phyloP scores from a whole-genome alignment of 1,284 basidiomycete species.

The Lignosus rhinocerotis region DNA sequence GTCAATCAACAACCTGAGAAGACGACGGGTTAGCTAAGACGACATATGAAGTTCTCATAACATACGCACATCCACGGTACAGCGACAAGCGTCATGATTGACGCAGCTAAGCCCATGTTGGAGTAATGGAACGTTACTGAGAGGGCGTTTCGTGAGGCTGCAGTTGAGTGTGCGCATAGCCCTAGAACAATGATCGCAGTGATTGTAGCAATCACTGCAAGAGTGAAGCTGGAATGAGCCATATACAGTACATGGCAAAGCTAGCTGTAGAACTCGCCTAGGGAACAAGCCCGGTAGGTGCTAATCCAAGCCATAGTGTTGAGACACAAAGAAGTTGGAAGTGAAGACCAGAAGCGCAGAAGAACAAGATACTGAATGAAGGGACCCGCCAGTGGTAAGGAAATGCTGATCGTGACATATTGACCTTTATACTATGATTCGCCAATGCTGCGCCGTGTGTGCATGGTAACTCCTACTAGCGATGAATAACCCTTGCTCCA shows the following conservation, averaged over 20 bases:
- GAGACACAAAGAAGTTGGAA: not conserved
- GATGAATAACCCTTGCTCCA: no score
- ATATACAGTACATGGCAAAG: no score
- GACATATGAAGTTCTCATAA: not conserved
- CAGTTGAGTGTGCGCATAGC: not conserved
- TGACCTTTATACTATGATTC: no score
- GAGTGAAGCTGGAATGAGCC: not conserved
- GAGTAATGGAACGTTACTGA: slow-evolving; percentile 3
- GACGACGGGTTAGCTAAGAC: not conserved
- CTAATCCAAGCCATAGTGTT: not conserved
- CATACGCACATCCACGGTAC: slow-evolving; percentile 7
- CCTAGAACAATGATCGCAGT: not conserved
- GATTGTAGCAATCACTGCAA: not conserved
- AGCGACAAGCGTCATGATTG: slow-evolving; percentile 7
- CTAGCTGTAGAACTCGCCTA: no score
- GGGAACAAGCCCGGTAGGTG: not conserved
- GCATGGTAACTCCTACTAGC: no score
- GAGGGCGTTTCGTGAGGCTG: not conserved
- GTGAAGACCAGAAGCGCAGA: not conserved
- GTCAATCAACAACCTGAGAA: slow-evolving; percentile 1
- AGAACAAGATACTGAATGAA: not conserved
- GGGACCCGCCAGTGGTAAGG: not conserved
- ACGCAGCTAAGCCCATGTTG: slow-evolving; percentile 9
- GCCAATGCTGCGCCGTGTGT: no score
- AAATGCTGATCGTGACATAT: not conserved